phyloP scores from a whole-genome alignment of 1,284 basidiomycete genomes.

The Cryptococcus floricola region DNA sequence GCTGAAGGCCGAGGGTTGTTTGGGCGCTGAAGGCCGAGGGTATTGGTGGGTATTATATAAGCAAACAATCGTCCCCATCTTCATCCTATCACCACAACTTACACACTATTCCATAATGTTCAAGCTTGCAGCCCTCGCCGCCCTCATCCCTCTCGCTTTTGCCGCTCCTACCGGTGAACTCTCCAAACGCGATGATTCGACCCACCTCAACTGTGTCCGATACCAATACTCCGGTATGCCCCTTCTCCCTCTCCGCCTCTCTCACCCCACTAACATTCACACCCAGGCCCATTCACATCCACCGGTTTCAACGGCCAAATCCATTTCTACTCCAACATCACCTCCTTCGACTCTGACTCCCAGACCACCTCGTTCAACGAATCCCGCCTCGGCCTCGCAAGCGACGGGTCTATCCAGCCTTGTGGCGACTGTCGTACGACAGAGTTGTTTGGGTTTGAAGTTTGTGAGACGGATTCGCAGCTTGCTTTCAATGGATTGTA shows the following conservation, averaged over 20 bases:
- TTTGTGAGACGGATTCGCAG: slow-evolving; percentile 13
- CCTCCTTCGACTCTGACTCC: slow-evolving; percentile 9
- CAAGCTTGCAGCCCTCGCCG: background rate
- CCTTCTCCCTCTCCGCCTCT: background rate
- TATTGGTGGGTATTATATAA: background rate
- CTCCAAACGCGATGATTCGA: background rate
- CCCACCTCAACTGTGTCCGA: slow-evolving; percentile 8
- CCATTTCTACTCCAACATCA: slow-evolving; percentile 21
- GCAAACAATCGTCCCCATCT: background rate
- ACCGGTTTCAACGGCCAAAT: slow-evolving; percentile 14
- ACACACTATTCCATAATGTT: slow-evolving; percentile 3
- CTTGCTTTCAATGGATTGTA: slow-evolving; percentile 16
- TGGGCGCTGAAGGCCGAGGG: too few species aligned
- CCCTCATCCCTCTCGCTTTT: slow-evolving; percentile 4
- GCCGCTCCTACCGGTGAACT: background rate
- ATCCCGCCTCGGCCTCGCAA: slow-evolving; percentile 14
- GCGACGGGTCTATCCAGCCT: slow-evolving; percentile 13
- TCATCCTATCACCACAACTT: background rate
- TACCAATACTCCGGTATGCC: slow-evolving; percentile 13
- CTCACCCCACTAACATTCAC: background rate
- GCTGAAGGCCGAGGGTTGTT: background rate
- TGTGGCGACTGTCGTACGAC: slow-evolving; percentile 22
- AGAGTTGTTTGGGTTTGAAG: slow-evolving; percentile 21
- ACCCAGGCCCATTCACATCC: slow-evolving; percentile 18
- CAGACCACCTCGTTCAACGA: slow-evolving; percentile 16